Evolutionary conservation across 1,139 yeast species (phyloP).

Genomic region (Saccharomyces hybrid): DNA sequence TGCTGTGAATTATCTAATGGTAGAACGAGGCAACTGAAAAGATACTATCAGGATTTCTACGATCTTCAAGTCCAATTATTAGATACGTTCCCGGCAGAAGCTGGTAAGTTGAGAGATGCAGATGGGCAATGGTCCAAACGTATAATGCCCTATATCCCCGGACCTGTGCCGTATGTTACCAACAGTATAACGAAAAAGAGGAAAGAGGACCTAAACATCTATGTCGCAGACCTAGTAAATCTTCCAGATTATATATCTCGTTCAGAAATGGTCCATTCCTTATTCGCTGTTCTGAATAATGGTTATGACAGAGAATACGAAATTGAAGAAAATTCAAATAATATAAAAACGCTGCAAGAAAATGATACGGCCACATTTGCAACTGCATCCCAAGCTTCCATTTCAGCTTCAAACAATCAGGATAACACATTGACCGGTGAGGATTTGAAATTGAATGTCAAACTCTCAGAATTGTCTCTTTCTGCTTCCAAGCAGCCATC

Average conservation of each 20-base stretch:
- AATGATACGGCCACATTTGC: conserved; percentile 5
- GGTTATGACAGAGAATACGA: conserved; percentile 37
- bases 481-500: conserved; percentile 13
- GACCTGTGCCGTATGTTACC: conserved; percentile 88
- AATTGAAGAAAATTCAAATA: conserved; percentile 7
- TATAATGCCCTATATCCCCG: conserved; percentile 90
- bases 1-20: conserved; percentile 67
- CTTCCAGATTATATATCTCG: conserved; percentile 75
- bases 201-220: conserved; percentile 75
- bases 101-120: conserved; percentile 57
- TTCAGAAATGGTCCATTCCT: conserved; percentile 57
- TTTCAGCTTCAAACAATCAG: conserved; percentile 11
- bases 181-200: conserved; percentile 83
- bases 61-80: conserved; percentile 82
- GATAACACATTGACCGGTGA: conserved; percentile 30
- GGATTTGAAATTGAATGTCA: conserved; percentile 24
- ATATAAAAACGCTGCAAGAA: conserved; percentile 30
- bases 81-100: conserved; percentile 84
- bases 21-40: conserved; percentile 60
- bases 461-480: conserved; percentile 25
- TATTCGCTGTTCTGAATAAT: conserved; percentile 54
- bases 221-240: conserved; percentile 64
- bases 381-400: not conserved
- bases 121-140: conserved; percentile 51
- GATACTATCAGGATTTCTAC: conserved; percentile 93